A percentile compares a stretch with the other conserved stretches of the same genome.
Evolutionary conservation across 257 asterid species (phyloP).

Genomic region (Solanum acaule): DNA sequence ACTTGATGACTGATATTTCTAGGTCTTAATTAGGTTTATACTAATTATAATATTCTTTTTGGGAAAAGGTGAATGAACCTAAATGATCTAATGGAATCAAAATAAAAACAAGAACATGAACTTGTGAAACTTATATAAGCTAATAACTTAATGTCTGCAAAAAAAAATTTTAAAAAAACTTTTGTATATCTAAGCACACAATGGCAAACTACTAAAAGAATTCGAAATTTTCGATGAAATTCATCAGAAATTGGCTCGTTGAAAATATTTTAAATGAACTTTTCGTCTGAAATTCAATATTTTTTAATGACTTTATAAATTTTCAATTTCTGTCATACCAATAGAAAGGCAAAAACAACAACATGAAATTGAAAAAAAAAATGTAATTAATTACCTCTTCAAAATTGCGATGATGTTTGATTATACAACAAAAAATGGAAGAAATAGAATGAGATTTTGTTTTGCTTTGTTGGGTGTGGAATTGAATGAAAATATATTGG

Average conservation of each 20-base stretch:
- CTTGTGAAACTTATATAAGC: background rate
- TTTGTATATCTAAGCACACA: background rate
- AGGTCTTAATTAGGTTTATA: background rate
- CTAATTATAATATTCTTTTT: too few relatives aligned
- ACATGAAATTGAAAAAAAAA: background rate
- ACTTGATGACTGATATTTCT: background rate
- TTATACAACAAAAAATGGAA: background rate
- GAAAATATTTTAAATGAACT: background rate
- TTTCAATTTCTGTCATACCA: background rate
- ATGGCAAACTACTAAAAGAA: background rate
- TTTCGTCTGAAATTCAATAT: background rate
- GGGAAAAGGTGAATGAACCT: background rate
- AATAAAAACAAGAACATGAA: background rate
- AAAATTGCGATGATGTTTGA: background rate
- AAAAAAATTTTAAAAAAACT: too few relatives aligned
- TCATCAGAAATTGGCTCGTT: background rate
- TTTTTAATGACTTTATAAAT: background rate
- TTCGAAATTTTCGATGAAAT: too few relatives aligned
- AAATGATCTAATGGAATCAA: background rate
- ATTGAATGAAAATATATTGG: constrained; percentile 19
- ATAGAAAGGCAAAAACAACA: background rate
- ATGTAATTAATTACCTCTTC: background rate
- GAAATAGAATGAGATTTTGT: background rate
- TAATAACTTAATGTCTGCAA: background rate
- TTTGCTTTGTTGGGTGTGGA: background rate